Conservation (phyloP, 345 rosid genomes). For the Euclidium syriacum region DNA sequence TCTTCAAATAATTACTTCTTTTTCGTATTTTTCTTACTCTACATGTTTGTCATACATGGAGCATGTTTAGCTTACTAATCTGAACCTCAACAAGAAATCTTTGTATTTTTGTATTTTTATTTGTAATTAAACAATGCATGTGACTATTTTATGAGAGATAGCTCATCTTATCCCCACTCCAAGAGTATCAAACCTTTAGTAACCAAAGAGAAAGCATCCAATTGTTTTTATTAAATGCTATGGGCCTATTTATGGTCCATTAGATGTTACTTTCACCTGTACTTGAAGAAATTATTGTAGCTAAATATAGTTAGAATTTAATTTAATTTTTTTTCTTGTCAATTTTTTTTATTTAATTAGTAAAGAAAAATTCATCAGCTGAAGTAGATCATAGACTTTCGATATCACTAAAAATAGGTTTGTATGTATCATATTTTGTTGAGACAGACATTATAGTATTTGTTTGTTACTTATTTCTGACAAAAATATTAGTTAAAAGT, state of each 20-base stretch:
- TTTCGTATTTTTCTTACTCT: not conserved
- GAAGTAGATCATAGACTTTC: not conserved
- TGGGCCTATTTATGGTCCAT: conserved; percentile 22
- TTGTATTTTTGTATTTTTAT: not conserved
- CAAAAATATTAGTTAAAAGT: not conserved
- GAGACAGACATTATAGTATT: not conserved
- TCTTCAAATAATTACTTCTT: not conserved
- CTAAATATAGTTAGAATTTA: not conserved
- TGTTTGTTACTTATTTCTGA: conserved; percentile 1
- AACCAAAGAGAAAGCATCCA: not conserved
- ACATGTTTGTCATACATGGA: not conserved
- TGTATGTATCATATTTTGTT: not conserved
- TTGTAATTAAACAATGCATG: conserved; percentile 10
- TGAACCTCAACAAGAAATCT: not conserved
- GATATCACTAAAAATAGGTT: not conserved
- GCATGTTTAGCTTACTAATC: conserved; percentile 1
- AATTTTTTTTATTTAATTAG: not conserved
- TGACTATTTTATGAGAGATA: conserved; percentile 15
- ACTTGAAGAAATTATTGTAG: not conserved
- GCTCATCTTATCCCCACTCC: not conserved
- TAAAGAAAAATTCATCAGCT: not conserved
- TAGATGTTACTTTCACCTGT: not conserved
- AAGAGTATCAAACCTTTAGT: conserved; percentile 16
- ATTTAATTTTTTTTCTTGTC: not conserved
- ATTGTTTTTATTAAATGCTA: conserved; percentile 6